A percentile compares a stretch with the other conserved stretches of the same genome.
These are phyloP conservation scores for Lactifluus subvellereus DNA, from an alignment of 768 basidiomycete genomes.

Conservation along the genomic window DNA sequence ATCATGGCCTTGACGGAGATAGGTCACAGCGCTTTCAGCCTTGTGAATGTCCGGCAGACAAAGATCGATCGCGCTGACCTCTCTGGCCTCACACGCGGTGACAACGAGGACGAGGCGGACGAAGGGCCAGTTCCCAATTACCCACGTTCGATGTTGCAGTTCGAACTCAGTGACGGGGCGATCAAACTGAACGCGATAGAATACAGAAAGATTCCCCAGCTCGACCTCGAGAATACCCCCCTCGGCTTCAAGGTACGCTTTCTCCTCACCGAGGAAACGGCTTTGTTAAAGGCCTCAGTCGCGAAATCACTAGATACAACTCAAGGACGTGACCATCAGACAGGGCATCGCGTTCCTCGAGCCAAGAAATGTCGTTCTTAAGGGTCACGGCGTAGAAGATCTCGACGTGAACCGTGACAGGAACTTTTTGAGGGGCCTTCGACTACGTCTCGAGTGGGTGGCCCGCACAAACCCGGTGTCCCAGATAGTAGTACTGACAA, in stretches of 20 bases:
- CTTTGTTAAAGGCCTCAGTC: constrained; percentile 1
- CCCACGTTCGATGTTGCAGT: constrained; percentile 69
- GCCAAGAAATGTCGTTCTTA: constrained; percentile 53
- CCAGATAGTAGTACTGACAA: background rate
- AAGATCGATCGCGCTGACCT: constrained; percentile 54
- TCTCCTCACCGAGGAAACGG: background rate
- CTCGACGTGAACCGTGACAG: constrained; percentile 51
- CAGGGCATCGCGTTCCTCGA: constrained; percentile 74
- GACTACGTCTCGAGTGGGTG: constrained; percentile 57
- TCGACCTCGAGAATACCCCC: constrained; percentile 69
- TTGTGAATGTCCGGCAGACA: constrained; percentile 63
- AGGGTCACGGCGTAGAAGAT: constrained; percentile 60
- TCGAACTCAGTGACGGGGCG: constrained; percentile 76
- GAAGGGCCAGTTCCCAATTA: constrained; percentile 79
- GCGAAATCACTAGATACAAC: constrained; percentile 45
- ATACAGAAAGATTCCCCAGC: constrained; percentile 54
- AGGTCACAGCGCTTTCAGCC: constrained; percentile 72
- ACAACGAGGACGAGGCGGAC: constrained; percentile 48
- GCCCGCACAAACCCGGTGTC: background rate
- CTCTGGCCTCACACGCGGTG: constrained; percentile 41
- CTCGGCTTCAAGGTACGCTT: constrained; percentile 72
- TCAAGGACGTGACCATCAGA: constrained; percentile 63
- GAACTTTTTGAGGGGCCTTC: constrained; percentile 58
- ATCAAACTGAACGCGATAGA: constrained; percentile 70
- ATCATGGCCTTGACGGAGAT: constrained; percentile 77